A percentile compares a stretch with the other conserved stretches of the same genome.
These are phyloP conservation scores for Mikania micrantha DNA, from an alignment of 129 eudicot species.

Conservation along the genomic window DNA sequence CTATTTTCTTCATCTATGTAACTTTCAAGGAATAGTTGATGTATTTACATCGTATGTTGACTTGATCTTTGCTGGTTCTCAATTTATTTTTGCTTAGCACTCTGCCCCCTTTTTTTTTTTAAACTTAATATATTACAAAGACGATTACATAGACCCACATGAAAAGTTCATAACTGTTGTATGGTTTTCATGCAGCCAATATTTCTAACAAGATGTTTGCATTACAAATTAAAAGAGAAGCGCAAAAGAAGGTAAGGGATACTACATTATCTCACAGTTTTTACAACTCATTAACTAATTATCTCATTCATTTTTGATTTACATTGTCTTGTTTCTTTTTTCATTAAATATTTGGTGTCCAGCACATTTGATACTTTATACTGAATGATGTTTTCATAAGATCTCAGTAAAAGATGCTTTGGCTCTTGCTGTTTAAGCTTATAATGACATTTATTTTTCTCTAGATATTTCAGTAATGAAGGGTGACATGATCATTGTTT, in stretches of 20 bases:
- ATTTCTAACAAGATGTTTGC: conserved; percentile 76
- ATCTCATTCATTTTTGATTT: neutral
- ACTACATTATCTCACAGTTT: neutral
- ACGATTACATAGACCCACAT: neutral
- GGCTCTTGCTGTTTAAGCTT: neutral
- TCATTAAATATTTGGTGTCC: neutral
- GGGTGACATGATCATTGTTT: conserved; percentile 6
- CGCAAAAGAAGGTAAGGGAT: conserved; percentile 53
- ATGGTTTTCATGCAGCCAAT: conserved; percentile 56
- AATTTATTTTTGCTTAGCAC: neutral
- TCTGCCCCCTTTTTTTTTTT: neutral
- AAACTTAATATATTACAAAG: neutral
- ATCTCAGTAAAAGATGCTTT: neutral
- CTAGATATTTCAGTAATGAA: conserved; percentile 1
- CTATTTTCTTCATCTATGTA: neutral
- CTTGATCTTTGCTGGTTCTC: neutral
- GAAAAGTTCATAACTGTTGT: conserved; percentile 17
- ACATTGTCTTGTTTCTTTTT: neutral
- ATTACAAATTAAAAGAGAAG: conserved; percentile 70
- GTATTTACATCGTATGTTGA: neutral
- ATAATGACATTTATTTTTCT: neutral
- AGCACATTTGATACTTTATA: neutral
- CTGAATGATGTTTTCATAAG: neutral
- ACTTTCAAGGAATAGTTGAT: neutral
- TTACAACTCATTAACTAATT: neutral